Evolutionary conservation across 2,329 filamentous ascomycete species (phyloP), one percentile per base, ranked within the genome.

Genomic region (Dactylellina parvicollis): DNA sequence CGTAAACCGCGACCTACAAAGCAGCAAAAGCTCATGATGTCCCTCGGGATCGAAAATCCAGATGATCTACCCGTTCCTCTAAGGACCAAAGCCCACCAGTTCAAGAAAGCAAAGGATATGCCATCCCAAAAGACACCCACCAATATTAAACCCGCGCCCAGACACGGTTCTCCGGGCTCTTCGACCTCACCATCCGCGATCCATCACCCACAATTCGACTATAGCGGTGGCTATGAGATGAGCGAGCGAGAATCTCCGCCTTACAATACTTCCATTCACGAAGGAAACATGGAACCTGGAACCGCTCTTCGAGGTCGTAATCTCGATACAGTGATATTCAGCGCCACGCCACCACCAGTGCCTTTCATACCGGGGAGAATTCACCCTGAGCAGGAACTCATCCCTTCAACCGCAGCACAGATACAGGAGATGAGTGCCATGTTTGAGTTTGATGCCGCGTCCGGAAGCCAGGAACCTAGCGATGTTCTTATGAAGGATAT

Each of bases 1-100:
- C 87, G 95, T 69, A 99, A 99, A 81, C 95, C 95, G 40, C 89
- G 95, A 7, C 95, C 95, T 7, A 99, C 95, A 0, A 99, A 99
- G 82, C 87, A 97, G 76, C 94, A 98, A 80, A 98, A 97, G 83
- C 87, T 98, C 78, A 90, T 99, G 84, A 88, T 88, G 1, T 90
- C 95, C 77, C 88, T 95, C 74, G 93, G 92, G 1, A 92, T 98
- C 10, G 89, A 93, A 2, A 92, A 96, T 76, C 92, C 92, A 0
- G 94, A 98, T 60, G 91, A 97, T 76, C 85, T 99, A 3, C 95
- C 95, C 0, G 89, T 92, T 74, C 88, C 91, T 76, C 86, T 93
- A 74, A 89, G 91, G 75, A 88, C 91, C 2, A 96, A 96, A 79
- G 88, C 89, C 0, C 88, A 90, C 75, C 88, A 86, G 75, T 81